A percentile compares a stretch with the other conserved stretches of the same genome.
Evolutionary conservation across 2,329 filamentous ascomycete species (phyloP).

Genomic region (Thermothelomyces thermophilus): DNA sequence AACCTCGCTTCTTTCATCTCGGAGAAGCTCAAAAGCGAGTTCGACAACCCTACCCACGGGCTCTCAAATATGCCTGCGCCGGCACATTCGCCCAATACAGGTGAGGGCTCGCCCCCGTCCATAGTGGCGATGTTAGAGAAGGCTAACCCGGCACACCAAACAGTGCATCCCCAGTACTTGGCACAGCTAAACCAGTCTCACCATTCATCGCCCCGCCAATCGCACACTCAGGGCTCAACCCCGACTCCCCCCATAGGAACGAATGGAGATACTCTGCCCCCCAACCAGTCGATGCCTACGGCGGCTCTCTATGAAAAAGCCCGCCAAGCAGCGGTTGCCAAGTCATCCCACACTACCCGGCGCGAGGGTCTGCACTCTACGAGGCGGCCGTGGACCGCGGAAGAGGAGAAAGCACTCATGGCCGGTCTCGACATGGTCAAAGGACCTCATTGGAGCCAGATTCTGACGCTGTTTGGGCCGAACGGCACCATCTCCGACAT

Average conservation of each 20-base stretch:
- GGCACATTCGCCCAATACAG: constrained; percentile 1
- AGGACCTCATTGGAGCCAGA: constrained; percentile 90
- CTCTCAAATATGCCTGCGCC: constrained; percentile 12
- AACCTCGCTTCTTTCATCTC: constrained; percentile 21
- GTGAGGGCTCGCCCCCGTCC: neutral
- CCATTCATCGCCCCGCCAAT: constrained; percentile 11
- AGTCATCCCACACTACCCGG: constrained; percentile 48
- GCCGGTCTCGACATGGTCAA: constrained; percentile 81
- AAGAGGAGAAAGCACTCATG: constrained; percentile 88
- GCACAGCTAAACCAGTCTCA: constrained; percentile 17
- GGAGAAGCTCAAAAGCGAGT: constrained; percentile 18
- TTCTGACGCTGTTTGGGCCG: constrained; percentile 73
- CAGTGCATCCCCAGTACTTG: constrained; percentile 15
- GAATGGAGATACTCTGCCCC: constrained; percentile 40
- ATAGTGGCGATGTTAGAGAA: too few species aligned
- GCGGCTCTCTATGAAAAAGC: constrained; percentile 52
- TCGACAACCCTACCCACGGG: constrained; percentile 14
- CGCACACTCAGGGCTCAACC: constrained; percentile 27
- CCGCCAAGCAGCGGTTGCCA: constrained; percentile 51
- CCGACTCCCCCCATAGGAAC: constrained; percentile 23
- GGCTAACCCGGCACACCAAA: constrained; percentile 5
- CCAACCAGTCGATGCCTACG: constrained; percentile 50
- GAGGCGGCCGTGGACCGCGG: constrained; percentile 76
- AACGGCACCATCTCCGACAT: constrained; percentile 76
- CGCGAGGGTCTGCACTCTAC: constrained; percentile 54